Evolutionary conservation across 2,329 filamentous ascomycete species (phyloP), one percentile per base, ranked within the genome.

Genomic region (Colletotrichum eleusines): DNA sequence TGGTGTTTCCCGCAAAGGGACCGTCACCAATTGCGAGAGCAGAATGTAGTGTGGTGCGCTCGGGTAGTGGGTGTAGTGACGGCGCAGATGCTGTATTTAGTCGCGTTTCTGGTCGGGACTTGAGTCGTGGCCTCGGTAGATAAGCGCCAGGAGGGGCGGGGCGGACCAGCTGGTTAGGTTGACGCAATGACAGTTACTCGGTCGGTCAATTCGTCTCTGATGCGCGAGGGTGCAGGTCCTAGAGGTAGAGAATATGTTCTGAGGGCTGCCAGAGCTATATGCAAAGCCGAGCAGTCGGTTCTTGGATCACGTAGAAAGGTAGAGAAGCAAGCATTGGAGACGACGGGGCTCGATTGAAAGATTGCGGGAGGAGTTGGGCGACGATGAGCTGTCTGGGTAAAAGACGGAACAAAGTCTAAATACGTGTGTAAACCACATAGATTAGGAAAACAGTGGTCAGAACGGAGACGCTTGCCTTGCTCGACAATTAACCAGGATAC

Each of bases 121-220:
- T 62, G 63, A 54, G 51, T 20, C 50, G 50, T 8, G 55, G 67
- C n/a, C 61, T n/a, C n/a, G n/a, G n/a, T 58, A 68, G 68, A 63
- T 67, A 68, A 68, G 58, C 28, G 64, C 40, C 57, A 51, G 35
- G 58, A 58, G 57, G 20, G n/a, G n/a, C n/a, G 42, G 44, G 50
- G 31, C 26, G 57, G 31, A 14, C 51, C 31, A 7, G 31, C 8
- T 35, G 50, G 18, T 58, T 38, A 28, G 68, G 64, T 68, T 71
- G 68, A 71, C 68, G 68, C 68, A 71, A 71, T 71, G 68, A 68
- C 68, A 55, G 28, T 63, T 16, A 62, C 68, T 68, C 44, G 42
- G 64, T 38, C 44, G 42, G 57, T 67, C 63, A 60, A 38, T 71
- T 57, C 48, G 64, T 57, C 16, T 23, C 20, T 38, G 26, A 23